Evolutionary conservation across 805 yeast genomes (phyloP), one percentile per base, ranked within the genome.

Genomic region (Ogataea saltuana): DNA sequence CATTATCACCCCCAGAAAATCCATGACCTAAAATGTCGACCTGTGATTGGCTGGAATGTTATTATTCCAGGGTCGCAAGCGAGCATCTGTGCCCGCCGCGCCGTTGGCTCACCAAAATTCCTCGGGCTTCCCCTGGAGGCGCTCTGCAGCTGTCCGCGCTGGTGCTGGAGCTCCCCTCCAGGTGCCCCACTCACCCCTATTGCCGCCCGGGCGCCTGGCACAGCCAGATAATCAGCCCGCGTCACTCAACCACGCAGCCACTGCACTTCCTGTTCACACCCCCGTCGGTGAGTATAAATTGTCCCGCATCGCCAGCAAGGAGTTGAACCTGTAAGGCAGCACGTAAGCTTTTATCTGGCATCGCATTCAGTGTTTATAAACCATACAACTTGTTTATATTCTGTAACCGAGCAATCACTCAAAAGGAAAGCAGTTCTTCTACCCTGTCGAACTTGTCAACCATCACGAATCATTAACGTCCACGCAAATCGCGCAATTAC

Each of bases 11-110:
- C 38, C 38, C 29, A 34, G 16, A 34, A 34, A 34, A 34, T 22
- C 22, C 46, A 50, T 51, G 53, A 51, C 54, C 54, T 11, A 35
- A 39, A 47, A 34, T 11, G 21, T 4, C 27, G 41, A n/a, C 4
- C 23, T 35, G 31, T 35, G 40, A 41, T 41, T 41, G 45, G 45
- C 45, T 41, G 36, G 22, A 10, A 21, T 8, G 11, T 4, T 28
- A n/a, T 16, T 21, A 33, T 25, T 41, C 44, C 44, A 41, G 39
- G 36, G 39, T 41, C 44, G 44, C 44, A 33, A 17, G 39, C 44
- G 44, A 41, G 39, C 12, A 27, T 25, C 15, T 10, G 22, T 23
- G 12, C 38, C n/a, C n/a, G n/a, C n/a, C n/a, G n/a, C n/a, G n/a
- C n/a, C n/a, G n/a, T n/a, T n/a, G n/a, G n/a, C n/a, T n/a, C n/a